Percentiles rank a stretch among this genome's conserved stretches.
Conservation (phyloP, 352 stramenopile species). For the Phytophthora constricta region DNA sequence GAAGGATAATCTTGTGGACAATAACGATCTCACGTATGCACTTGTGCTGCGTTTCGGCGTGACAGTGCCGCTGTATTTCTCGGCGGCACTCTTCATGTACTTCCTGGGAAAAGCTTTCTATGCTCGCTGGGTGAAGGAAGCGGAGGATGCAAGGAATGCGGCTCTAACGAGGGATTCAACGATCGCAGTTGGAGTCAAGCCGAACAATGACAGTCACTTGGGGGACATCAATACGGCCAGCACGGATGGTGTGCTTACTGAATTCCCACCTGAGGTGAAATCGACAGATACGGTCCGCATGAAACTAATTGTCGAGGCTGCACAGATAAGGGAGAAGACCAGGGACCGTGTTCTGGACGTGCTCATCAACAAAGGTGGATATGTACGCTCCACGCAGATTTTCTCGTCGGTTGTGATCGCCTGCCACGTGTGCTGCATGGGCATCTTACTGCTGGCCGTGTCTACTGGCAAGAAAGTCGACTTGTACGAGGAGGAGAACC, state of each 20-base stretch:
- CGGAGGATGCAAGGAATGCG: slow-evolving; percentile 66
- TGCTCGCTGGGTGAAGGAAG: slow-evolving; percentile 69
- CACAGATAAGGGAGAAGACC: slow-evolving; percentile 53
- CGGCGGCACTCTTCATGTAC: slow-evolving; percentile 78
- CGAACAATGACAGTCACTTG: no score
- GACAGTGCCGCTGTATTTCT: slow-evolving; percentile 77
- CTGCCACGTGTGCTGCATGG: slow-evolving; percentile 75
- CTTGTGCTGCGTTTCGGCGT: slow-evolving; percentile 72
- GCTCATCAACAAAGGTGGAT: slow-evolving; percentile 76
- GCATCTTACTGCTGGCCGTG: slow-evolving; percentile 69
- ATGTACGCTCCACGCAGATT: slow-evolving; percentile 82
- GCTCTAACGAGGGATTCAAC: slow-evolving; percentile 50
- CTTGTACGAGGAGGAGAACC: slow-evolving; percentile 24
- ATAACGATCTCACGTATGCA: slow-evolving; percentile 62
- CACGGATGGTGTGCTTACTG: slow-evolving; percentile 19
- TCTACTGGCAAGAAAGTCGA: slow-evolving; percentile 51
- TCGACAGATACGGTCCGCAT: slow-evolving; percentile 32
- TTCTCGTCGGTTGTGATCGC: slow-evolving; percentile 77
- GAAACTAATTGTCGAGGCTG: slow-evolving; percentile 56
- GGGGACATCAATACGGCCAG: no score
- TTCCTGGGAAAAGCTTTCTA: slow-evolving; percentile 79
- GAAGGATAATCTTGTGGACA: slow-evolving; percentile 54
- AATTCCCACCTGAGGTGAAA: slow-evolving; percentile 11
- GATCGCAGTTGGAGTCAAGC: slow-evolving; percentile 37
- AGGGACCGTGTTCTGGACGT: slow-evolving; percentile 61